These are phyloP conservation scores for Vachellia collinsii DNA, from an alignment of 306 rosid genomes.

Conservation along the genomic window DNA sequence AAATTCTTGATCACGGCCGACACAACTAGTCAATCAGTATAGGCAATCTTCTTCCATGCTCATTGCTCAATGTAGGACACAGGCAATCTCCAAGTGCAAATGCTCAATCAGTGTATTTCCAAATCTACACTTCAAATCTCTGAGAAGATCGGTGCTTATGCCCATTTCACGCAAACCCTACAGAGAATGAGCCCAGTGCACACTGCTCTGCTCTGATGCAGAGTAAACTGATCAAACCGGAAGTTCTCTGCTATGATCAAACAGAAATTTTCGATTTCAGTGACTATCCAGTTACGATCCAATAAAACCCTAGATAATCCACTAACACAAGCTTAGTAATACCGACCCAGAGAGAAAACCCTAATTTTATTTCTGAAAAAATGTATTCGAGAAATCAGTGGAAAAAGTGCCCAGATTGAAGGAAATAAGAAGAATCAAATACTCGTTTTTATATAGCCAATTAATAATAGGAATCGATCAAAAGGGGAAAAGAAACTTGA, in stretches of 20 bases:
- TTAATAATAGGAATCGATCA: slow-evolving; percentile 47
- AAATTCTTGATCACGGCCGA: slow-evolving; percentile 51
- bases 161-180: slow-evolving; percentile 41
- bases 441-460: slow-evolving; percentile 30
- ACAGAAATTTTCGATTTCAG: slow-evolving; percentile 38
- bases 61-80: slow-evolving; percentile 46
- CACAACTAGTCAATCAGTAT: slow-evolving; percentile 41
- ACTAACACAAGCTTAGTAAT: slow-evolving; percentile 29
- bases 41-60: slow-evolving; percentile 81
- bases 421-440: slow-evolving; percentile 36
- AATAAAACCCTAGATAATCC: slow-evolving; percentile 44
- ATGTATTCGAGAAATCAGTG: neutral
- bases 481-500: slow-evolving; percentile 40
- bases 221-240: slow-evolving; percentile 31
- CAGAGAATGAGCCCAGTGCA: slow-evolving; percentile 35
- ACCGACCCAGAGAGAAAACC: slow-evolving; percentile 35
- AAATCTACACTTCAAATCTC: slow-evolving; percentile 35
- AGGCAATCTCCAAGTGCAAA: slow-evolving; percentile 55
- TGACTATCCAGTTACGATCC: slow-evolving; percentile 40
- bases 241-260: slow-evolving; percentile 29
- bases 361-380: slow-evolving; percentile 26
- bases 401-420: slow-evolving; percentile 30
- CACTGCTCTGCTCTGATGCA: slow-evolving; percentile 16
- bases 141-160: slow-evolving; percentile 33
- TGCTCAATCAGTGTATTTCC: slow-evolving; percentile 46